These are phyloP conservation scores for Globisporangium splendens DNA, from an alignment of 352 stramenopile genomes.

Conservation along the genomic window DNA sequence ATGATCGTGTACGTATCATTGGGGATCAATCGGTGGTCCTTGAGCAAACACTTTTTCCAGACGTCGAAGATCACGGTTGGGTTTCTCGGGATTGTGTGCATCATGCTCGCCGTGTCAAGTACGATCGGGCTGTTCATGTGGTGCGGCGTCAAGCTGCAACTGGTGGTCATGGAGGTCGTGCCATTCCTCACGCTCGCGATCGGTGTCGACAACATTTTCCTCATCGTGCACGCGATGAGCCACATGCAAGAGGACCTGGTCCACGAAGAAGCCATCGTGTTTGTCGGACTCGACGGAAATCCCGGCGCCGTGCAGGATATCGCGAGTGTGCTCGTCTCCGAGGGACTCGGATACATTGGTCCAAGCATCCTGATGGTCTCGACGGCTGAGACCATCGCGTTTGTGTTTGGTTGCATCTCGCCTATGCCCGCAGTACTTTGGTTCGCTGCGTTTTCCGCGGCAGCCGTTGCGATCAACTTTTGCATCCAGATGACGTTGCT, in stretches of 20 bases:
- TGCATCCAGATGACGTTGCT: constrained; percentile 67
- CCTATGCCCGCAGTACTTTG: constrained; percentile 62
- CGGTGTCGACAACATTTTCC: constrained; percentile 69
- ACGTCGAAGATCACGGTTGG: constrained; percentile 61
- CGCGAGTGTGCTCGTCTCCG: constrained; percentile 40
- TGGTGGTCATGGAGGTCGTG: constrained; percentile 66
- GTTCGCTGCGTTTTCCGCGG: constrained; percentile 51
- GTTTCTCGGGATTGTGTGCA: constrained; percentile 62
- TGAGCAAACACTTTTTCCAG: constrained; percentile 48
- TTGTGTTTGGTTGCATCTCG: constrained; percentile 52
- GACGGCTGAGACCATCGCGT: constrained; percentile 39
- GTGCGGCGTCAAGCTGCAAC: constrained; percentile 54
- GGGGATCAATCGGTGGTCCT: constrained; percentile 60
- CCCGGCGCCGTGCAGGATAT: constrained; percentile 47
- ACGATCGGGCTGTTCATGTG: constrained; percentile 73
- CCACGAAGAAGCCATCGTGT: constrained; percentile 43
- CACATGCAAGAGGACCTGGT: constrained; percentile 43
- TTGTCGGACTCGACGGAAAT: constrained; percentile 43
- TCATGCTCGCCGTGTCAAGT: constrained; percentile 50
- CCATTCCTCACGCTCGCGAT: constrained; percentile 66
- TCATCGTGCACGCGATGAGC: constrained; percentile 54
- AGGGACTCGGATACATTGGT: constrained; percentile 46
- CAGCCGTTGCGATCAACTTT: constrained; percentile 50
- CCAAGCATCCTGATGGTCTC: constrained; percentile 57
- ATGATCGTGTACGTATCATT: constrained; percentile 71